phyloP scores from a whole-genome alignment of 1,139 yeast species.

The Arxiozyma bovina region DNA sequence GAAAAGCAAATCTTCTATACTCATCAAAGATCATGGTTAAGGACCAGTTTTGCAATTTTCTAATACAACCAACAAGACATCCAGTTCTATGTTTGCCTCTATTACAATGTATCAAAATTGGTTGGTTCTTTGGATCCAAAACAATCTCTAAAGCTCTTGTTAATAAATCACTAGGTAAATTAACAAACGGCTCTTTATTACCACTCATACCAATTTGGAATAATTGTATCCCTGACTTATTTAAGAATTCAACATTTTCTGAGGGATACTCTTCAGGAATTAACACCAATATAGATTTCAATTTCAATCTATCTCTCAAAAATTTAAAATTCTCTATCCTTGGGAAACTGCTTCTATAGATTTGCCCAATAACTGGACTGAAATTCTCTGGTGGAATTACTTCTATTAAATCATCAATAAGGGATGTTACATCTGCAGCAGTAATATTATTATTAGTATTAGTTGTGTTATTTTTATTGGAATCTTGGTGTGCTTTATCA shows the following conservation, averaged over 20 bases:
- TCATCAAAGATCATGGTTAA: conserved; percentile 90
- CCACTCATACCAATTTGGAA: conserved; percentile 93
- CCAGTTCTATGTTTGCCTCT: conserved; percentile 97
- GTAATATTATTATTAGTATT: neutral
- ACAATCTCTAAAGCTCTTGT: conserved; percentile 77
- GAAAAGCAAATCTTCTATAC: conserved; percentile 86
- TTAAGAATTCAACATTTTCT: conserved; percentile 57
- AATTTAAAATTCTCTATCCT: conserved; percentile 72
- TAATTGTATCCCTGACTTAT: conserved; percentile 51
- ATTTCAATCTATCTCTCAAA: conserved; percentile 43
- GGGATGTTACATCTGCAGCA: neutral
- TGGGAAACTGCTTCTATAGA: conserved; percentile 87
- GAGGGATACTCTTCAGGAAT: conserved; percentile 89
- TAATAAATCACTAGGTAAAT: conserved; percentile 65
- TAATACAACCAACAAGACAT: conserved; percentile 83
- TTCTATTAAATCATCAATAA: conserved; percentile 10
- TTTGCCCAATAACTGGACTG: conserved; percentile 68
- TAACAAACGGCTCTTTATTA: conserved; percentile 89
- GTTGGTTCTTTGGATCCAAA: conserved; percentile 77
- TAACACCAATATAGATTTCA: conserved; percentile 71
- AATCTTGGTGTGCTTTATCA: neutral
- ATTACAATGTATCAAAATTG: conserved; percentile 86
- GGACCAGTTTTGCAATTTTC: conserved; percentile 88
- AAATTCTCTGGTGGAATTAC: conserved; percentile 82
- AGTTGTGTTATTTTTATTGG: neutral